Conservation (phyloP, 164 flowering plant species). For the Vitis rupestris region DNA sequence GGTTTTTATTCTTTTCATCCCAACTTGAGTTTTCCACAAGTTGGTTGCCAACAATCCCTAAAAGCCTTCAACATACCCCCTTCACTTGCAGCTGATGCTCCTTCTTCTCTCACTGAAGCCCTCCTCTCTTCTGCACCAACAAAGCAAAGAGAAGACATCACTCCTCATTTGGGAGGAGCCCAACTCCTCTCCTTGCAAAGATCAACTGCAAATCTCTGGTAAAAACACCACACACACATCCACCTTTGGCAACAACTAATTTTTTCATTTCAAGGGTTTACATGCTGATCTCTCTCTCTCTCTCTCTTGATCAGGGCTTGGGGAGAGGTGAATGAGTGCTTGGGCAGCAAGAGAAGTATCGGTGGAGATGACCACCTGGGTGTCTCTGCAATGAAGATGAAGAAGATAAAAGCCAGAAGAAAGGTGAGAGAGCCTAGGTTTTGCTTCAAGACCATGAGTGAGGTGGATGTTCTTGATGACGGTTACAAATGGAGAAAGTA, state of each 20-base stretch:
- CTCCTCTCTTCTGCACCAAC: constrained; percentile 23
- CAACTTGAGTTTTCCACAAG: constrained; percentile 23
- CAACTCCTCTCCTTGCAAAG: constrained; percentile 45
- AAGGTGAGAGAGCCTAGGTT: constrained; percentile 93
- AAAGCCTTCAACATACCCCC: constrained; percentile 23
- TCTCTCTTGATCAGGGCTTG: constrained; percentile 43
- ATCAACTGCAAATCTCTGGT: constrained; percentile 58
- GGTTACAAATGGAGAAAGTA: constrained; percentile 95
- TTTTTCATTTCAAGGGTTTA: neutral
- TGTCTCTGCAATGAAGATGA: constrained; percentile 70
- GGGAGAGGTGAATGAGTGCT: constrained; percentile 44
- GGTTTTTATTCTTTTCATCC: constrained; percentile 39
- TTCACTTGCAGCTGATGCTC: constrained; percentile 15
- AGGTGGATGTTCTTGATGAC: constrained; percentile 87
- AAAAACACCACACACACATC: constrained; percentile 6
- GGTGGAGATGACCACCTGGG: constrained; percentile 33
- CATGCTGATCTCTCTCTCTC: neutral
- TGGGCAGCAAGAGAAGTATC: constrained; percentile 26
- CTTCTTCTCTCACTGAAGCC: constrained; percentile 24
- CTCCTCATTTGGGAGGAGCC: constrained; percentile 24
- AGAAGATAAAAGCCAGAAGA: constrained; percentile 74
- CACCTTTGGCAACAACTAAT: too few relatives aligned
- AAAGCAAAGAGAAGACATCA: constrained; percentile 24
- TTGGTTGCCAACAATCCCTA: constrained; percentile 27
- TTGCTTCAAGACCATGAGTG: constrained; percentile 92